Evolutionary conservation across 2,329 filamentous ascomycete genomes (phyloP).

Genomic region (Didymellaceae sp.): DNA sequence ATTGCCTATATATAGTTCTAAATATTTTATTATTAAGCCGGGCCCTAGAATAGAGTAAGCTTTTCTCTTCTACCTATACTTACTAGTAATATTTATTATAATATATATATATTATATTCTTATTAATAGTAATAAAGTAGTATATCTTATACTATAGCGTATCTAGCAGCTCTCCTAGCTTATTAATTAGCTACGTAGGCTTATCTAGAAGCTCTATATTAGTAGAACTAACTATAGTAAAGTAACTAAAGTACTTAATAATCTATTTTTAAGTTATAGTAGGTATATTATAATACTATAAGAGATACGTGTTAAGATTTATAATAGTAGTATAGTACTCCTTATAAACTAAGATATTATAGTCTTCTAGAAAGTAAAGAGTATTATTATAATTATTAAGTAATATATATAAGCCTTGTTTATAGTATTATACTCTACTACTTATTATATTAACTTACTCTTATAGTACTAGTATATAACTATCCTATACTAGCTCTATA

Average conservation of each 20-base stretch:
- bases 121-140: not conserved
- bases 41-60: not conserved
- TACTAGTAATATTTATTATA: not conserved
- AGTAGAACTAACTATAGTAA: not conserved
- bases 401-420: slow-evolving; percentile 5
- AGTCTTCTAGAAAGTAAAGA: slow-evolving; percentile 2
- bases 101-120: not conserved
- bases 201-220: not conserved
- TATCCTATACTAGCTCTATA: slow-evolving; percentile 7
- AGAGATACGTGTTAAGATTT: not conserved
- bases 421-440: not conserved
- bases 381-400: not conserved
- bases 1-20: no score
- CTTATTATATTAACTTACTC: slow-evolving; percentile 4
- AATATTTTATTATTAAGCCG: no score
- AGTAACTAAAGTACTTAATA: not conserved
- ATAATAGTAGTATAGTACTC: not conserved
- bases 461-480: slow-evolving; percentile 1
- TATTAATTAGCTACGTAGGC: not conserved
- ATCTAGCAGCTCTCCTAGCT: not conserved
- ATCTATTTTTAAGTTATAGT: not conserved
- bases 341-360: slow-evolving; percentile 1
- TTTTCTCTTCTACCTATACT: not conserved
- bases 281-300: not conserved
- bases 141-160: not conserved